phyloP scores from a whole-genome alignment of 768 basidiomycete genomes.

The Rhodosporidiobolus odoratus region DNA sequence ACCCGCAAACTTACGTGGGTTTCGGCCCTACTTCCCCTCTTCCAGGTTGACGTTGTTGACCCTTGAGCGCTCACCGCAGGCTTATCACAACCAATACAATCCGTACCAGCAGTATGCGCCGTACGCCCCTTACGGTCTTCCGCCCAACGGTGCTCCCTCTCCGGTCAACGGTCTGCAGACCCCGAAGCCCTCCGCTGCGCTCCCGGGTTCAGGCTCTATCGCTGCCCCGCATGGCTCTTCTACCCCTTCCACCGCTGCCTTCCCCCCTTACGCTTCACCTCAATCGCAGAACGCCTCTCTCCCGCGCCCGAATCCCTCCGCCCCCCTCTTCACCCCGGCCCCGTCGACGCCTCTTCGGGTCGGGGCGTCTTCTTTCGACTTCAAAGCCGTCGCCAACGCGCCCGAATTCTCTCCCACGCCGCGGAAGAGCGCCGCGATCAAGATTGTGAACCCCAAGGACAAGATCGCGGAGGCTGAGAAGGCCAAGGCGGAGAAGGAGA shows the following conservation, averaged over 20 bases:
- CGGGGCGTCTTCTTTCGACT: constrained; percentile 21
- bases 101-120: constrained; percentile 4
- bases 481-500: constrained; percentile 15
- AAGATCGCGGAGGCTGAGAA: constrained; percentile 1
- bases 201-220: constrained; percentile 29
- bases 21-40: background rate
- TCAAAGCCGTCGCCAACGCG: constrained; percentile 21
- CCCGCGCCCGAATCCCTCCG: constrained; percentile 21
- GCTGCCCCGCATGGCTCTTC: constrained; percentile 13
- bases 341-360: constrained; percentile 21
- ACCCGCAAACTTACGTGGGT: background rate
- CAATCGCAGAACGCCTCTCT: constrained; percentile 26
- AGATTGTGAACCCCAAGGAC: constrained; percentile 34
- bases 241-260: constrained; percentile 11
- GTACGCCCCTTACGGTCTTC: background rate
- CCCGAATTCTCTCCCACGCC: constrained; percentile 13
- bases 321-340: constrained; percentile 7
- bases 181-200: constrained; percentile 18
- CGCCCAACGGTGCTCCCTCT: constrained; percentile 12
- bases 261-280: constrained; percentile 27
- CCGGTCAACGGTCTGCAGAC: constrained; percentile 31
- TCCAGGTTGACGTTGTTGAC: background rate
- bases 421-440: constrained; percentile 27
- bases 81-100: constrained; percentile 10
- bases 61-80: background rate